A percentile compares a stretch with the other conserved stretches of the same genome.
Conservation (phyloP, 495 filamentous ascomycete species). For the Glonium stellatum region DNA sequence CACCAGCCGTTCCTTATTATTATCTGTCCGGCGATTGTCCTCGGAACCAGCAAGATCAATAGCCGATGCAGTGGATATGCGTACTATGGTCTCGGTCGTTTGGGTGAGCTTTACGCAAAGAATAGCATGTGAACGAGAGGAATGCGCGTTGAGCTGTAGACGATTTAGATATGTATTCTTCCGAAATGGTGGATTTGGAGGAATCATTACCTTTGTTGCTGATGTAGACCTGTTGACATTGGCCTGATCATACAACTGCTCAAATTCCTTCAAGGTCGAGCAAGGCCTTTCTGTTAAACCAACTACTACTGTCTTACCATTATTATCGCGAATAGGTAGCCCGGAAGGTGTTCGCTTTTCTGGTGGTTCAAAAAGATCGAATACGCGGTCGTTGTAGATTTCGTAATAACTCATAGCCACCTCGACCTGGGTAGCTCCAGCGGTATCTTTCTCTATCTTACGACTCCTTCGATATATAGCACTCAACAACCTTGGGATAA, state of each 20-base stretch:
- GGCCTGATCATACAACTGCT: slow-evolving; percentile 83
- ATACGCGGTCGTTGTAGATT: slow-evolving; percentile 83
- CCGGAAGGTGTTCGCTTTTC: slow-evolving; percentile 84
- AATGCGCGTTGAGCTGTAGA: slow-evolving; percentile 75
- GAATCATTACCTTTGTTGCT: slow-evolving; percentile 63
- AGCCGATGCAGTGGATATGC: slow-evolving; percentile 77
- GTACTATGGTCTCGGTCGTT: slow-evolving; percentile 60
- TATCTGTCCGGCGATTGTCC: slow-evolving; percentile 90
- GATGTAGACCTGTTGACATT: slow-evolving; percentile 89
- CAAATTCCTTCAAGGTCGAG: slow-evolving; percentile 84
- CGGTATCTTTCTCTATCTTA: slow-evolving; percentile 81
- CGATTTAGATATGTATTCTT: not conserved
- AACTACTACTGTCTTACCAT: slow-evolving; percentile 88
- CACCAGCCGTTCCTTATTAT: slow-evolving; percentile 84
- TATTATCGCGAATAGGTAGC: slow-evolving; percentile 78
- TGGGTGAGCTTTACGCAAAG: slow-evolving; percentile 82
- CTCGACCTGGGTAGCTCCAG: slow-evolving; percentile 62
- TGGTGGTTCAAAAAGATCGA: slow-evolving; percentile 82
- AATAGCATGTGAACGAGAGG: slow-evolving; percentile 87
- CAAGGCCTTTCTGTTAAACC: slow-evolving; percentile 84
- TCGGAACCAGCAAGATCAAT: slow-evolving; percentile 97
- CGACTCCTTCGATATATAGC: slow-evolving; percentile 76
- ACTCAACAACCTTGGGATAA: slow-evolving; percentile 84
- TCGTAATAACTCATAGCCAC: slow-evolving; percentile 93
- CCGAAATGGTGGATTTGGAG: not conserved